Evolutionary conservation across 495 filamentous ascomycete species (phyloP), one percentile per base, ranked within the genome.

Genomic region (Lasiosphaeris hirsuta): DNA sequence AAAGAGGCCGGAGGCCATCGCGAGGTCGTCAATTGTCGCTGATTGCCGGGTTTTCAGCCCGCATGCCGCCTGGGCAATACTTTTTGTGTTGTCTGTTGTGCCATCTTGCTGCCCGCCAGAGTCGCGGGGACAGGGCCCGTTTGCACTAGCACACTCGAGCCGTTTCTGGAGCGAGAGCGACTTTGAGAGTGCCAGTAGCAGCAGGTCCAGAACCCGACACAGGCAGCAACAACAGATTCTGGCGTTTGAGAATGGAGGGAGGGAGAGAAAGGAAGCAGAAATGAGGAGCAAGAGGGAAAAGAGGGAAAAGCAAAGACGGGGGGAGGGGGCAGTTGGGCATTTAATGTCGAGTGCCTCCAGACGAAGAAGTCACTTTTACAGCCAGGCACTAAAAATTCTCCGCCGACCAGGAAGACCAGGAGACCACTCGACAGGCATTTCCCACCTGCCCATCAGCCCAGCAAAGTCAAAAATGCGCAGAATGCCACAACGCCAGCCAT

Each of bases 321-420:
- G 68, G 61, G 69, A 67, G 73, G 65, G 75, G 75, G 68, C 57
- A 70, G 72, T 71, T 67, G 72, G 69, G 66, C 64, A 69, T 74
- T 70, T 72, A 64, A 70, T 66, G 67, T 69, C 61, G 62, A 65
- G 59, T 68, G 59, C 58, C 63, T 66, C 59, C 65, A 69, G 66
- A 30, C 64, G 67, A 51, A 59, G 54, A 67, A 69, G 66, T 69
- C 66, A 67, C 69, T 71, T 65, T 65, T 58, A 67, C 68, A 69
- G 56, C 63, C 56, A 64, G 63, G 62, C 66, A 69, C 66, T 71
- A 69, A 71, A 69, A 69, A 61, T 66, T 69, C 64, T 67, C 68
- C 62, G 66, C 56, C 52, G 33, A 54, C 56, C 51, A 61, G 63
- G 39, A 45, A 46, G 40, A 45, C 30, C 15, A 18, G 30, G 35